Conservation (phyloP, 805 yeast species). For the Zygoascus tannicola region DNA sequence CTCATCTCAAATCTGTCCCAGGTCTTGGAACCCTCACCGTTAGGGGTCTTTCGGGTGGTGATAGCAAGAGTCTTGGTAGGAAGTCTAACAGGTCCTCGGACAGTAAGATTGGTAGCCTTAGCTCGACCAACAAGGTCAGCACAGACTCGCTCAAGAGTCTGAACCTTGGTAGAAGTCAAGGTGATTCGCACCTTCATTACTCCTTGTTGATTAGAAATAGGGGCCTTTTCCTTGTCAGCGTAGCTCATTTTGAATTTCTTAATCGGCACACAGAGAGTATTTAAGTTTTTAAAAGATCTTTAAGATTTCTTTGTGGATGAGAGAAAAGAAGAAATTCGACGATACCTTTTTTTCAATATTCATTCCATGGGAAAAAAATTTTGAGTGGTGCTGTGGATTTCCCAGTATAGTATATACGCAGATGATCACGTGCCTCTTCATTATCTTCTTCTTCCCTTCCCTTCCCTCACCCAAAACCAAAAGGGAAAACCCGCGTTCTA, state of each 20-base stretch:
- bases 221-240: constrained; percentile 60
- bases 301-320: not conserved
- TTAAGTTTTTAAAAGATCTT: no score
- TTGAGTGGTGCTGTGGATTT: not conserved
- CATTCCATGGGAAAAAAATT: not conserved
- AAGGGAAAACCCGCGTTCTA: no score
- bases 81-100: constrained; percentile 99
- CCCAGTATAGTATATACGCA: no score
- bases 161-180: constrained; percentile 96
- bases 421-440: no score
- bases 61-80: constrained; percentile 98
- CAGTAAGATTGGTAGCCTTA: constrained; percentile 66
- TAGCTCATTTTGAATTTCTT: constrained; percentile 26
- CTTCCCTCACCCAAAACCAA: no score
- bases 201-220: constrained; percentile 69
- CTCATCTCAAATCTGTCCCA: constrained; percentile 99
- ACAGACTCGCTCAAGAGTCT: constrained; percentile 90
- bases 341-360: not conserved
- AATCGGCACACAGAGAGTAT: constrained; percentile 2
- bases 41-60: constrained; percentile 99
- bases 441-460: no score
- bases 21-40: constrained; percentile 99
- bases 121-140: constrained; percentile 85
- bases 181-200: constrained; percentile 98
- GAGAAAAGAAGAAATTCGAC: not conserved